phyloP scores from a whole-genome alignment of 2,329 filamentous ascomycete genomes.

The Talaromyces sp. region DNA sequence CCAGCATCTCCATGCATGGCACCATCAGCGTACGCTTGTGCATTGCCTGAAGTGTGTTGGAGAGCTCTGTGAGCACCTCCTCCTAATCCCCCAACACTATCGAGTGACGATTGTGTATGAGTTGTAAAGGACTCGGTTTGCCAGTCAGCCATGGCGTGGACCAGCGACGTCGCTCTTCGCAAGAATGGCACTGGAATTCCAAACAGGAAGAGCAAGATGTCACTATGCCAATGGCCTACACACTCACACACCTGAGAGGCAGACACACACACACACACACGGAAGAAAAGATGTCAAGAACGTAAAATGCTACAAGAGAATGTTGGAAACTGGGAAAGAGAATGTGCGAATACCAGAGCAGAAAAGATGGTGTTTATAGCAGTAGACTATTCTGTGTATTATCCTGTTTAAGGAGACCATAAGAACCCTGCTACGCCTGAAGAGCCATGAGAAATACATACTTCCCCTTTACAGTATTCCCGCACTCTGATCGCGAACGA shows the following conservation, averaged over 20 bases:
- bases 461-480: constrained; percentile 36
- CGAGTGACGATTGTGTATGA: constrained; percentile 34
- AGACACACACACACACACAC: constrained; percentile 24
- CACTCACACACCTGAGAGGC: constrained; percentile 27
- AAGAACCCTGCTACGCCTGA: constrained; percentile 35
- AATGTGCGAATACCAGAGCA: constrained; percentile 38
- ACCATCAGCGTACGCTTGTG: constrained; percentile 38
- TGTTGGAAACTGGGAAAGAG: constrained; percentile 43
- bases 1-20: constrained; percentile 28
- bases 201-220: constrained; percentile 29
- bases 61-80: constrained; percentile 36
- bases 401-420: constrained; percentile 28
- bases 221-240: constrained; percentile 36
- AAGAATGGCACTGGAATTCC: constrained; percentile 42
- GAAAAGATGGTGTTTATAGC: constrained; percentile 42
- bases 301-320: constrained; percentile 39
- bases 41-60: constrained; percentile 44
- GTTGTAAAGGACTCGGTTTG: constrained; percentile 39
- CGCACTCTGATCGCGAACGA: constrained; percentile 26
- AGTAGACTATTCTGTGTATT: constrained; percentile 29
- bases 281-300: constrained; percentile 34
- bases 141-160: constrained; percentile 41
- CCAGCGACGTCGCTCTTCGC: constrained; percentile 33
- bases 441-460: constrained; percentile 28
- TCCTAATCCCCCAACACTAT: constrained; percentile 32